A percentile compares a stretch with the other conserved stretches of the same genome.
Conservation (phyloP, 805 yeast species). For the Saturnispora galanensis region DNA sequence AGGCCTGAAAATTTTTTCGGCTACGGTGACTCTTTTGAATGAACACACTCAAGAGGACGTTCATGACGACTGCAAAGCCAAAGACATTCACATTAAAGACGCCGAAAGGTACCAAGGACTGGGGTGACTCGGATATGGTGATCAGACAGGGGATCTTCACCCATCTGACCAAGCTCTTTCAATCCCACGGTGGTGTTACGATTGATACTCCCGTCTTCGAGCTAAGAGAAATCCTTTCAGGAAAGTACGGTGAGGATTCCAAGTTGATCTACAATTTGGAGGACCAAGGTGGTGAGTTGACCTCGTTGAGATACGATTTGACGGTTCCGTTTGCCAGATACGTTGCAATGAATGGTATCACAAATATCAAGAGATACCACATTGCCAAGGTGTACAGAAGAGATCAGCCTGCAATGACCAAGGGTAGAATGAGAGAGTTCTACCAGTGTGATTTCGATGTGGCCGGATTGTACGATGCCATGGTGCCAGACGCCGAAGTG, state of each 20-base stretch:
- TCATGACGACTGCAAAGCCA: conserved; percentile 1
- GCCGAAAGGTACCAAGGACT: conserved; percentile 96
- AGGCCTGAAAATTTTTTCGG: no score
- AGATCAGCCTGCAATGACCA: conserved; percentile 99
- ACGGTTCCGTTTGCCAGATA: conserved; percentile 98
- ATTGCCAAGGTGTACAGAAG: conserved; percentile 98
- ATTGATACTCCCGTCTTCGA: conserved; percentile 98
- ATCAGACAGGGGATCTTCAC: conserved; percentile 81
- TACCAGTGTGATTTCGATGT: conserved; percentile 98
- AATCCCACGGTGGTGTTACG: conserved; percentile 96
- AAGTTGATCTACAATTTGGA: conserved; percentile 91
- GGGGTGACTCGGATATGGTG: conserved; percentile 98
- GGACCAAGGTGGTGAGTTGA: conserved; percentile 98
- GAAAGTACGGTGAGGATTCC: conserved; percentile 98
- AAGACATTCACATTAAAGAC: conserved; percentile 65
- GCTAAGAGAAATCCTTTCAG: conserved; percentile 86
- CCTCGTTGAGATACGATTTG: conserved; percentile 90
- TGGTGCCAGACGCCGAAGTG: conserved; percentile 95
- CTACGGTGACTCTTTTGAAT: neutral
- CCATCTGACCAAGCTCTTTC: conserved; percentile 64
- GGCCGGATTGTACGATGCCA: conserved; percentile 85
- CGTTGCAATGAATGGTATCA: conserved; percentile 91
- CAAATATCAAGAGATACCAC: conserved; percentile 86
- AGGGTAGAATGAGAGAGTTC: conserved; percentile 99
- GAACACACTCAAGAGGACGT: conserved; percentile 2